These are phyloP conservation scores for Danielozyma ontarioensis DNA, from an alignment of 805 yeast genomes.

Conservation along the genomic window DNA sequence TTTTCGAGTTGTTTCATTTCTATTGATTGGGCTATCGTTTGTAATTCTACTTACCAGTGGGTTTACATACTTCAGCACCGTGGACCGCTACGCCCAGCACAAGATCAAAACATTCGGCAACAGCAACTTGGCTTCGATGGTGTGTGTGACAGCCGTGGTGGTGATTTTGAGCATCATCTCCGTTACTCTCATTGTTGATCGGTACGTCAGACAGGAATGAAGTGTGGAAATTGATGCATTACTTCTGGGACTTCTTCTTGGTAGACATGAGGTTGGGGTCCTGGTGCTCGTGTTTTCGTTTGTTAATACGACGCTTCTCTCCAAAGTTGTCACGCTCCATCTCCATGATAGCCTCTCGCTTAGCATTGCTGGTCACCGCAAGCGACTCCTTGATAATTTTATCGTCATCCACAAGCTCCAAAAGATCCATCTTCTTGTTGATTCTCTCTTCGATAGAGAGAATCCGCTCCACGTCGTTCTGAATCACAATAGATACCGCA, in stretches of 20 bases:
- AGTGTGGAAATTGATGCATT: not conserved
- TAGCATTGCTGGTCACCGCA: constrained; percentile 69
- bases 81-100: constrained; percentile 38
- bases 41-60: constrained; percentile 33
- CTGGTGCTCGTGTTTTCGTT: no score
- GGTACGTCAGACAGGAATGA: constrained; percentile 4
- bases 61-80: constrained; percentile 38
- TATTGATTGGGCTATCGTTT: constrained; percentile 35
- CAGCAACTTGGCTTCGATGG: constrained; percentile 22
- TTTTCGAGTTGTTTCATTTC: constrained; percentile 27
- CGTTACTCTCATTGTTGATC: constrained; percentile 26
- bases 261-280: no score
- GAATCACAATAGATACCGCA: constrained; percentile 76
- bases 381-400: constrained; percentile 69
- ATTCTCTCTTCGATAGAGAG: constrained; percentile 84
- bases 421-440: constrained; percentile 71
- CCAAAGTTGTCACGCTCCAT: constrained; percentile 93
- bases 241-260: not conserved
- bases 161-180: constrained; percentile 32
- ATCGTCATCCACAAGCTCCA: constrained; percentile 67
- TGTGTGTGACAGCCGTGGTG: constrained; percentile 28
- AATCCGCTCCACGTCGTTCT: constrained; percentile 76
- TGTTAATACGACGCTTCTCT: constrained; percentile 54
- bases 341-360: constrained; percentile 85
- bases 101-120: constrained; percentile 35